Evolutionary conservation across 768 basidiomycete species (phyloP).

Genomic region (Auriscalpium vulgare): DNA sequence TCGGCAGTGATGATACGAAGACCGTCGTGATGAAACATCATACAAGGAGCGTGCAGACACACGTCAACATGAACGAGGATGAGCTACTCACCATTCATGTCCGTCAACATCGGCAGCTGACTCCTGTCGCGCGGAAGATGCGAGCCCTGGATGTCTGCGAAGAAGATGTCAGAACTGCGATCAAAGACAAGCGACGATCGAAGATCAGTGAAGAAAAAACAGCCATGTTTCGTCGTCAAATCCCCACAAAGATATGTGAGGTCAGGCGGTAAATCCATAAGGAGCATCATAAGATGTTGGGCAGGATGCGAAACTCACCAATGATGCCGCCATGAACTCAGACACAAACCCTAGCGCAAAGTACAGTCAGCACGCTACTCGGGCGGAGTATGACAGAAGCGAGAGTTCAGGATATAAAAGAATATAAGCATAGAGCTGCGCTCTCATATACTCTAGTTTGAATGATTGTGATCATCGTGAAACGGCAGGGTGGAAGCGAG

Average conservation of each 20-base stretch:
- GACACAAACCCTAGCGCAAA: no score
- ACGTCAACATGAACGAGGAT: not conserved
- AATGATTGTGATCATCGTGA: conserved; percentile 56
- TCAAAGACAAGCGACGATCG: not conserved
- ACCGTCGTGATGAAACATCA: conserved; percentile 88
- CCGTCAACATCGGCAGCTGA: not conserved
- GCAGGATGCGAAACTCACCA: conserved; percentile 26
- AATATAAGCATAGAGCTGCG: conserved; percentile 57
- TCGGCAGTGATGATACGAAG: conserved; percentile 81
- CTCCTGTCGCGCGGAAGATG: no score
- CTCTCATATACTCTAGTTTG: conserved; percentile 96
- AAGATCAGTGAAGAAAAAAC: conserved; percentile 51
- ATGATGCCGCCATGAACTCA: not conserved
- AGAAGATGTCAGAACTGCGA: not conserved
- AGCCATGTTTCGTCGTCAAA: conserved; percentile 79
- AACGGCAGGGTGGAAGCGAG: conserved; percentile 7
- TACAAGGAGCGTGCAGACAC: conserved; percentile 16
- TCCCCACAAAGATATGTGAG: conserved; percentile 28
- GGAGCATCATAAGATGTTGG: conserved; percentile 41
- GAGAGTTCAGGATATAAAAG: conserved; percentile 21
- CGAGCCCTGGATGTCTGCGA: not conserved
- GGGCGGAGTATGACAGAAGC: no score
- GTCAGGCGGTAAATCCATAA: conserved; percentile 87
- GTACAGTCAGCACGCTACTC: not conserved
- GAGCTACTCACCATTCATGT: not conserved